A percentile compares a stretch with the other conserved stretches of the same genome.
These are phyloP conservation scores for Sonneratia alba DNA, from an alignment of 345 rosid species.

Conservation along the genomic window DNA sequence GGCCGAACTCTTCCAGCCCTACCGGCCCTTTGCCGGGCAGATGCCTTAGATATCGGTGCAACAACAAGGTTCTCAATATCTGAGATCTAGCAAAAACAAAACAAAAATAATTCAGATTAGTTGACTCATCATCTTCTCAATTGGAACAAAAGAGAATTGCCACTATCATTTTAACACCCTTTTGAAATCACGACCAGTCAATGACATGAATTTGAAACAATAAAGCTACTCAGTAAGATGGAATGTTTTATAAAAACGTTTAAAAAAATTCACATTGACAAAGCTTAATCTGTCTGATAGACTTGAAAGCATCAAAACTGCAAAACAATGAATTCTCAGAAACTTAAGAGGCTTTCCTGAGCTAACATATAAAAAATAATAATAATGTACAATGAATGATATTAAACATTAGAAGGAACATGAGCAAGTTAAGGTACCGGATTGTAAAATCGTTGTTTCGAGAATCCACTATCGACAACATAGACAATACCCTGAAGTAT, in stretches of 20 bases:
- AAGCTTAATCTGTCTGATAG: neutral
- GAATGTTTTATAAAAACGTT: neutral
- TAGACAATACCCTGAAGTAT: slow-evolving; percentile 71
- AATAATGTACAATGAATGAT: neutral
- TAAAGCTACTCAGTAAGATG: neutral
- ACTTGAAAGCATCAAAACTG: neutral
- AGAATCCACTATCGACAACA: slow-evolving; percentile 93
- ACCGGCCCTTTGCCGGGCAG: slow-evolving; percentile 96
- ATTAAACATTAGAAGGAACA: neutral
- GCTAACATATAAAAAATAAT: slow-evolving; percentile 4
- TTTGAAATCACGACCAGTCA: neutral
- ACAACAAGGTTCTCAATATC: slow-evolving; percentile 90
- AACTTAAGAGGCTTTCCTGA: neutral
- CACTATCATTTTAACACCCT: neutral
- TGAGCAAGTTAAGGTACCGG: slow-evolving; percentile 44
- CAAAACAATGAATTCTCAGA: neutral
- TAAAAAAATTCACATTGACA: neutral
- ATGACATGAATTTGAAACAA: neutral
- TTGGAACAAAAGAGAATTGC: neutral
- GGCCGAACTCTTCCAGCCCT: slow-evolving; percentile 96
- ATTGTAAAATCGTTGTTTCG: slow-evolving; percentile 90
- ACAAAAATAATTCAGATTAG: neutral
- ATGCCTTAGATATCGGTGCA: slow-evolving; percentile 93
- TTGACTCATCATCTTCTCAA: neutral
- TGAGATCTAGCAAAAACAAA: slow-evolving; percentile 37